phyloP scores from a whole-genome alignment of 768 basidiomycete species.

The Hebeloma cylindrosporum region DNA sequence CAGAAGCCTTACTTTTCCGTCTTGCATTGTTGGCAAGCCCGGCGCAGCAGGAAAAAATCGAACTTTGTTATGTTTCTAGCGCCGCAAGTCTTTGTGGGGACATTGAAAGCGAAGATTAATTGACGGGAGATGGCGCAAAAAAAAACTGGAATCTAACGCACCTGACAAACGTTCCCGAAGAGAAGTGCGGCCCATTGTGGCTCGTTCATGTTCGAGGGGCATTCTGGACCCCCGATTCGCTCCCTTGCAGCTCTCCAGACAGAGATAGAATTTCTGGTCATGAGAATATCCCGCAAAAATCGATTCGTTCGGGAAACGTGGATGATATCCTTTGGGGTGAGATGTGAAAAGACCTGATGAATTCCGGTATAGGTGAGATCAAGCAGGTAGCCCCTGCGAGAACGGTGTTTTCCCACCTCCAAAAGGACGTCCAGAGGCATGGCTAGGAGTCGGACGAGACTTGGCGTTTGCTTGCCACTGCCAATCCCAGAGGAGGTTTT shows the following conservation, averaged over 20 bases:
- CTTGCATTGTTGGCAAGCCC: slow-evolving; percentile 11
- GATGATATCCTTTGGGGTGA: slow-evolving; percentile 26
- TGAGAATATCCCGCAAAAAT: slow-evolving; percentile 21
- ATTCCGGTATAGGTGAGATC: background rate
- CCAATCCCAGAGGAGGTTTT: no score
- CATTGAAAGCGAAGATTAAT: background rate
- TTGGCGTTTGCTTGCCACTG: background rate
- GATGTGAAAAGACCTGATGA: slow-evolving; percentile 23
- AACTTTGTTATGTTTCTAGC: background rate
- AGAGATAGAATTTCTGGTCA: slow-evolving; percentile 12
- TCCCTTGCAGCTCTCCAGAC: slow-evolving; percentile 28
- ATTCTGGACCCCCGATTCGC: slow-evolving; percentile 17
- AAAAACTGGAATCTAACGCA: slow-evolving; percentile 12
- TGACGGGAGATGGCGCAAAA: no score
- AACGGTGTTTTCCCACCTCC: slow-evolving; percentile 14
- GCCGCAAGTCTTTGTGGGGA: slow-evolving; percentile 5
- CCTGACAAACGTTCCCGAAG: slow-evolving; percentile 26
- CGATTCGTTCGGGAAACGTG: slow-evolving; percentile 23
- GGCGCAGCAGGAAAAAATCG: slow-evolving; percentile 12
- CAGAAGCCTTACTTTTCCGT: no score
- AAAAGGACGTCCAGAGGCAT: slow-evolving; percentile 31
- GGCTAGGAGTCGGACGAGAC: slow-evolving; percentile 16
- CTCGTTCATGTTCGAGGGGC: slow-evolving; percentile 26
- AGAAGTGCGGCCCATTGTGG: slow-evolving; percentile 28
- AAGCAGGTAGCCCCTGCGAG: no score